phyloP scores from a whole-genome alignment of 2,329 filamentous ascomycete species.

The Hymenoscyphus fructigenus region DNA sequence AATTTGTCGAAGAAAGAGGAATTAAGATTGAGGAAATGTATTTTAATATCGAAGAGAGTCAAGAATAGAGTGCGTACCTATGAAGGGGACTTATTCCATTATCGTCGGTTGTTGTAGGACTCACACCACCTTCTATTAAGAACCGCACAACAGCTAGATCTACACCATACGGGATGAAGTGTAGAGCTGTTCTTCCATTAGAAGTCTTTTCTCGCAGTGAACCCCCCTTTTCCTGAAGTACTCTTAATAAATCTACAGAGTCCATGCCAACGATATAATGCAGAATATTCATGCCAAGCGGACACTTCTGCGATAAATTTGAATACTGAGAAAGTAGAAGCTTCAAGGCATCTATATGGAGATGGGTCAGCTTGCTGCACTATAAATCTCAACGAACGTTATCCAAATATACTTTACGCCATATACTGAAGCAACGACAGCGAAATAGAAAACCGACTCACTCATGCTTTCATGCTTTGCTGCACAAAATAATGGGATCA shows the following conservation, averaged over 20 bases:
- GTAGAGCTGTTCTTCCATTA: conserved; percentile 1
- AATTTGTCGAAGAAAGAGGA: no score
- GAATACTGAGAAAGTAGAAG: neutral
- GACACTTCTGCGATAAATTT: neutral
- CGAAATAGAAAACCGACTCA: neutral
- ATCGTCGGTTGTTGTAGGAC: neutral
- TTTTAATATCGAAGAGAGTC: no score
- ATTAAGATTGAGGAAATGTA: no score
- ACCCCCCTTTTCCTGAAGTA: neutral
- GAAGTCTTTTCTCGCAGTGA: neutral
- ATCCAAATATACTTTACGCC: no score
- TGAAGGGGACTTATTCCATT: conserved; percentile 5
- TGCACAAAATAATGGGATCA: neutral
- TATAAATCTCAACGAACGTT: no score
- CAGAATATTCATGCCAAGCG: neutral
- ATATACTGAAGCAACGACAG: no score
- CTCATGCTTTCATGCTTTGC: neutral
- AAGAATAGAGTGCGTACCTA: neutral
- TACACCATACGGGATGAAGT: neutral
- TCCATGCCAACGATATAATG: neutral
- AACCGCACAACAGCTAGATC: neutral
- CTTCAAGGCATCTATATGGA: neutral
- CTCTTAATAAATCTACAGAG: neutral
- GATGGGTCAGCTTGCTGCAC: neutral
- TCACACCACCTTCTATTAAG: neutral